Base-by-base conservation (phyloP, 805 yeast genomes). In the Saturnispora halmiae region DNA sequence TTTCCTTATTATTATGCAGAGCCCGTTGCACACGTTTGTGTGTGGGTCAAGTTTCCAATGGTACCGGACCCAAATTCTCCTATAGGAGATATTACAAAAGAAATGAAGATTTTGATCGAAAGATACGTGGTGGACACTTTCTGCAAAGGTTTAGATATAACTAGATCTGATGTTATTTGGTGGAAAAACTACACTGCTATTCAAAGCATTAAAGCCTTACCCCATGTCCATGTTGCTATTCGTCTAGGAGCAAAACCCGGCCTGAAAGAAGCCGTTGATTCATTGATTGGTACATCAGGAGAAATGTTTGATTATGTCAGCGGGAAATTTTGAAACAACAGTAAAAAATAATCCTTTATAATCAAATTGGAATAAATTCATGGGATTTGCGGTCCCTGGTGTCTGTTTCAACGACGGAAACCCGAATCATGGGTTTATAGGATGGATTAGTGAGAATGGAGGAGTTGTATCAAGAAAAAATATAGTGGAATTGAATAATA, bases 161-260 rank as follows among this genome's bases (percentile, higher is more conserved):
- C 58, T 6, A 51, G 63, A 21, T 61, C 66, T 4, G 59, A 72
- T 30, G 50, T 72, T 33, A 54, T 66, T 2, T 82, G 90, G 90
- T 82, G 82, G 57, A 69, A 81, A 48, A 82, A 82, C 54, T 81
- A 82, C 74, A 71, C 79, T 6, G 66, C 70, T 6, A 56, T 82
- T 31, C 92, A 82, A 54, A 79, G 86, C 54, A 79, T 82, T 5
- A 69, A 65, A 47, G 66, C 73, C 24, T 63, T 82, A 27, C 79
- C 86, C 19, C 92, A 82, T 53, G 61, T 81, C n/a, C 92, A 82
- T 57, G 72, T 81, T 2, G 51, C 82, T 22, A 47, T 82, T 10
- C 69, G 62, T 36, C 70, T 66, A n/a, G 42, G 36, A 14, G 40
- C 38, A 7, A 46, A 39, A 10, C 37, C 34, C 2, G 22, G 14